Conservation (phyloP, 768 basidiomycete species). For the Peribolospora baueri region DNA sequence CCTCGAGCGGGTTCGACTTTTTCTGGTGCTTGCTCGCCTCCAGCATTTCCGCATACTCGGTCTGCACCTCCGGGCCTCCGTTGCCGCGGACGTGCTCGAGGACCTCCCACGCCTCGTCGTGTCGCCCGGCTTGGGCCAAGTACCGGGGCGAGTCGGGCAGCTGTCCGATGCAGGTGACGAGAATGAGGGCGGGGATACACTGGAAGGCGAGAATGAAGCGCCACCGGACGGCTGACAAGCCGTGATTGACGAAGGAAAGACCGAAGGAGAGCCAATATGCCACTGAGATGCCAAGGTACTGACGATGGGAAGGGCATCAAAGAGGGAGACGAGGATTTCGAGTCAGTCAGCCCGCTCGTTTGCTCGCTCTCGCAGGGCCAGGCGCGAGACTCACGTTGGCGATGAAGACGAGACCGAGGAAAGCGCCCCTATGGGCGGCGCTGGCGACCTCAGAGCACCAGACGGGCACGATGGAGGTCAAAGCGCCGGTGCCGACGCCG, state of each 20-base stretch:
- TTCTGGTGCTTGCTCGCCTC: slow-evolving; percentile 5
- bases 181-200: slow-evolving; percentile 10
- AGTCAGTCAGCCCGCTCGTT: no score
- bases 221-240: slow-evolving; percentile 8
- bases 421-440: slow-evolving; percentile 7
- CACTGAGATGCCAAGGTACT: slow-evolving; percentile 7
- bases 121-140: slow-evolving; percentile 7
- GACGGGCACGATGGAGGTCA: slow-evolving; percentile 11
- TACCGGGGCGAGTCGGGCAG: slow-evolving; percentile 12
- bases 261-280: slow-evolving; percentile 12
- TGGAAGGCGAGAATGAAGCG: slow-evolving; percentile 11
- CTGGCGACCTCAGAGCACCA: slow-evolving; percentile 9
- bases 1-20: not conserved
- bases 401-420: slow-evolving; percentile 12
- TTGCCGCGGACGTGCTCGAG: slow-evolving; percentile 9
- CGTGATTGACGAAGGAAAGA: slow-evolving; percentile 7
- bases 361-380: no score
- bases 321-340: no score
- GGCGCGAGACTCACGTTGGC: slow-evolving; percentile 3
- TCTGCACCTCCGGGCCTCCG: slow-evolving; percentile 1
- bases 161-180: slow-evolving; percentile 6
- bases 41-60: slow-evolving; percentile 7
- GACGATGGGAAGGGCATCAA: no score
- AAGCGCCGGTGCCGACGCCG: slow-evolving; percentile 11
- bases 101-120: slow-evolving; percentile 8